Evolutionary conservation across 345 rosid genomes (phyloP).

Genomic region (Carallia brachiata): DNA sequence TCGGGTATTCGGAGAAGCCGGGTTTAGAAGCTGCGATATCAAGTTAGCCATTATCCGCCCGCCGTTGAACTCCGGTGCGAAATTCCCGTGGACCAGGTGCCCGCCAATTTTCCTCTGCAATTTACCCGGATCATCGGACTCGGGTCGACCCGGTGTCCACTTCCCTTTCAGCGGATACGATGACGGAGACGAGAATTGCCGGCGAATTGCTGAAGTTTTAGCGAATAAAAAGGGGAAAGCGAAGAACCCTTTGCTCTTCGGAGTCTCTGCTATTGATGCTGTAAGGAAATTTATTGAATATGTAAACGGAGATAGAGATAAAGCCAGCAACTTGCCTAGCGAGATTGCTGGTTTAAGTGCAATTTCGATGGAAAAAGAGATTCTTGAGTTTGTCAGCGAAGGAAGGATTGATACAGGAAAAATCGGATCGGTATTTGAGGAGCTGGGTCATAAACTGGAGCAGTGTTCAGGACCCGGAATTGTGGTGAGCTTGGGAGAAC

Average conservation of each 20-base stretch:
- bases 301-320: slow-evolving; percentile 26
- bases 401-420: slow-evolving; percentile 33
- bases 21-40: slow-evolving; percentile 62
- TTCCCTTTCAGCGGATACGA: slow-evolving; percentile 30
- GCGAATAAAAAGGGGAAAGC: slow-evolving; percentile 27
- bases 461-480: slow-evolving; percentile 33
- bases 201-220: slow-evolving; percentile 46
- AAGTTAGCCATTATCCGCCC: slow-evolving; percentile 64
- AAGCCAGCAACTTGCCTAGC: slow-evolving; percentile 34
- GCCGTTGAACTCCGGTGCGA: slow-evolving; percentile 34
- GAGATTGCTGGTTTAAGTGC: slow-evolving; percentile 43
- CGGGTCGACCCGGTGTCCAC: slow-evolving; percentile 33
- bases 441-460: slow-evolving; percentile 29
- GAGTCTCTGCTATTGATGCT: slow-evolving; percentile 45
- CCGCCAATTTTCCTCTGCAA: slow-evolving; percentile 52
- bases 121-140: slow-evolving; percentile 22
- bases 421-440: slow-evolving; percentile 32
- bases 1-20: slow-evolving; percentile 64
- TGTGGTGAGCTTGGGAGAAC: slow-evolving; percentile 52
- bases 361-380: slow-evolving; percentile 42
- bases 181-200: slow-evolving; percentile 42
- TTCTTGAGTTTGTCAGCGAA: slow-evolving; percentile 29
- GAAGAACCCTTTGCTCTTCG: slow-evolving; percentile 55
- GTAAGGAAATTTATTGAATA: slow-evolving; percentile 39
- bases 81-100: slow-evolving; percentile 31